phyloP scores from a whole-genome alignment of 495 filamentous ascomycete species.

The Patellaria atrata region DNA sequence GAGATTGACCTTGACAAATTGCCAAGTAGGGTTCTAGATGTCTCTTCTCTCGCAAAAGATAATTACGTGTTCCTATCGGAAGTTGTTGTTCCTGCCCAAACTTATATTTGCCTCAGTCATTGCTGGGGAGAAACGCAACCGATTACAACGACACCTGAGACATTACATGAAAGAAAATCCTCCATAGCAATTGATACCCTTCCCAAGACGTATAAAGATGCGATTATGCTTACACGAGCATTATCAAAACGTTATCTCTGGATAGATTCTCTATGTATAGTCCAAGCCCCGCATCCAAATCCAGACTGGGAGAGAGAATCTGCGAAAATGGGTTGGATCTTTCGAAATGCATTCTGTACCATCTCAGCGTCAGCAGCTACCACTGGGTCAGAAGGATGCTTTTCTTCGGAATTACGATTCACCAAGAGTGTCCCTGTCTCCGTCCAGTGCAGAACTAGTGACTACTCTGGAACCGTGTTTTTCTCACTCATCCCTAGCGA shows the following conservation, averaged over 20 bases:
- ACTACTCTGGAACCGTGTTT: not conserved
- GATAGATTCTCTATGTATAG: slow-evolving; percentile 1
- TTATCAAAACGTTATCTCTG: not conserved
- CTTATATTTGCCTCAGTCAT: not conserved
- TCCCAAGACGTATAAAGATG: slow-evolving; percentile 1
- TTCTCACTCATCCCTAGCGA: too few relatives aligned
- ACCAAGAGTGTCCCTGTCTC: too few relatives aligned
- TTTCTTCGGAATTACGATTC: too few relatives aligned
- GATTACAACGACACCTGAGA: not conserved
- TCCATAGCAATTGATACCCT: slow-evolving; percentile 4
- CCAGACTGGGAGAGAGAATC: slow-evolving; percentile 4
- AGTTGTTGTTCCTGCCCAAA: too few relatives aligned
- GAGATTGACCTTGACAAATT: too few relatives aligned
- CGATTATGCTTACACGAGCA: not conserved
- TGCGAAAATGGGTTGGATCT: not conserved
- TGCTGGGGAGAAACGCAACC: not conserved
- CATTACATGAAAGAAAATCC: too few relatives aligned
- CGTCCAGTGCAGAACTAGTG: not conserved
- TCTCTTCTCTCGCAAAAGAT: slow-evolving; percentile 30
- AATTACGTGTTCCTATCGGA: slow-evolving; percentile 9
- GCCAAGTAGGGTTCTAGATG: too few relatives aligned
- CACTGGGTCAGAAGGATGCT: not conserved
- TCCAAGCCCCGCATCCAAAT: not conserved
- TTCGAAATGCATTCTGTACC: slow-evolving; percentile 1
- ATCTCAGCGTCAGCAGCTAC: slow-evolving; percentile 2